Percentiles rank a stretch among this genome's conserved stretches.
Conservation (phyloP, 331 rosid species). For the Rosa hybrid region DNA sequence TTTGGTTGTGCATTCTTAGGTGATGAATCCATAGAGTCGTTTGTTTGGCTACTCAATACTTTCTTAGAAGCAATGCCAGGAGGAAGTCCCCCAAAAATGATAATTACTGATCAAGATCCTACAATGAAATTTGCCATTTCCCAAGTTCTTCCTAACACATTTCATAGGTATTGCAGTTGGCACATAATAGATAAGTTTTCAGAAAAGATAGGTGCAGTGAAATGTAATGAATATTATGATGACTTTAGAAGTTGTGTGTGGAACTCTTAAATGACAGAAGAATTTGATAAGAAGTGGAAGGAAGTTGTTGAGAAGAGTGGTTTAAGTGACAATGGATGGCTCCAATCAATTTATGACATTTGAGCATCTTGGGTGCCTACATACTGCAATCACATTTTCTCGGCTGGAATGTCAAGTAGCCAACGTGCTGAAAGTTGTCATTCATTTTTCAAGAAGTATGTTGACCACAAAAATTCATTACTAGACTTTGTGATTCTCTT, state of each 20-base stretch:
- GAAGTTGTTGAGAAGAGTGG: background rate
- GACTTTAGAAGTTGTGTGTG: background rate
- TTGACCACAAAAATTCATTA: background rate
- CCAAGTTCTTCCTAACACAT: background rate
- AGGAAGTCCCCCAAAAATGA: background rate
- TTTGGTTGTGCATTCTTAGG: too few relatives aligned
- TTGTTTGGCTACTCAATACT: too few relatives aligned
- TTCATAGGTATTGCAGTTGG: background rate
- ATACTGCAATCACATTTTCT: too few relatives aligned
- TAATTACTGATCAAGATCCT: background rate
- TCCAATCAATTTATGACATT: background rate
- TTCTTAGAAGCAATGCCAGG: background rate
- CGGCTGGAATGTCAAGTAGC: background rate
- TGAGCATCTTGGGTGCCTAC: too few relatives aligned
- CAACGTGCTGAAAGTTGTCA: background rate
- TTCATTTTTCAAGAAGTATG: background rate
- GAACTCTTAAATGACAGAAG: background rate
- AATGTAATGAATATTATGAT: background rate
- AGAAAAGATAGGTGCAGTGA: background rate
- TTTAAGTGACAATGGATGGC: background rate
- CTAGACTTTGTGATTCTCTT: background rate
- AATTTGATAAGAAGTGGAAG: background rate
- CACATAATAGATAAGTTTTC: background rate
- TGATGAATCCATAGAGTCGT: too few relatives aligned
- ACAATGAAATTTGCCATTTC: background rate